These are phyloP conservation scores for Sugiyamaella qingdaonensis DNA, from an alignment of 805 yeast genomes.

Conservation along the genomic window DNA sequence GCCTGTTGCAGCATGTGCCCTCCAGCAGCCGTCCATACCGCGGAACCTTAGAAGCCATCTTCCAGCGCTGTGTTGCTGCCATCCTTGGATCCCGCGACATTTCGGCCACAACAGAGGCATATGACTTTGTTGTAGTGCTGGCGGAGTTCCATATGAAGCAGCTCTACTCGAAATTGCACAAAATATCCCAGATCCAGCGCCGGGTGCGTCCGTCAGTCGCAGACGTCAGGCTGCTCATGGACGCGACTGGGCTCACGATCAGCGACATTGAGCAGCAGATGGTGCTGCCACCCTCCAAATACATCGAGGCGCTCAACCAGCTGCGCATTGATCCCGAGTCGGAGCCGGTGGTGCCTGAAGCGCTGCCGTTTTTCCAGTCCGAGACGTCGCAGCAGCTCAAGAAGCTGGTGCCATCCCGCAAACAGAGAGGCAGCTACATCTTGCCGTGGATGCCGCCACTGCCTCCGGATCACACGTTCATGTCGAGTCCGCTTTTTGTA, in stretches of 20 bases:
- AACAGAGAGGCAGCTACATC: constrained; percentile 42
- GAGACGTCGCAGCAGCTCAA: constrained; percentile 46
- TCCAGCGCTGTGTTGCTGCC: constrained; percentile 24
- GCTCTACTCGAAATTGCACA: constrained; percentile 26
- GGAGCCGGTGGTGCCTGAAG: constrained; percentile 38
- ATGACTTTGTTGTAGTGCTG: constrained; percentile 29
- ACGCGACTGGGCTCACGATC: constrained; percentile 28
- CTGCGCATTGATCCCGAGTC: constrained; percentile 28
- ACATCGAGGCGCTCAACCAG: constrained; percentile 25
- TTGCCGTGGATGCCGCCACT: constrained; percentile 80
- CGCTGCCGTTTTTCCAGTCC: constrained; percentile 50
- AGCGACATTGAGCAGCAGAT: constrained; percentile 30
- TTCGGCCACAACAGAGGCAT: constrained; percentile 21
- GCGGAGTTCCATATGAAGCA: constrained; percentile 32
- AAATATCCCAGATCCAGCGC: constrained; percentile 32
- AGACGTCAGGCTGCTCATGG: constrained; percentile 32
- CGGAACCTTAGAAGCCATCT: constrained; percentile 14
- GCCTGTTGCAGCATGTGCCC: neutral
- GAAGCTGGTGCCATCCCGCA: constrained; percentile 51
- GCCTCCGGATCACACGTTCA: constrained; percentile 93
- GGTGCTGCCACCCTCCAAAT: constrained; percentile 18
- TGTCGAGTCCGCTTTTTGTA: constrained; percentile 66
- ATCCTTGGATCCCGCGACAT: constrained; percentile 23
- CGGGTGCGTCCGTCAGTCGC: constrained; percentile 31
- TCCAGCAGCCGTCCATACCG: neutral